Evolutionary conservation across 768 basidiomycete genomes (phyloP), one percentile per base, ranked within the genome.

Genomic region (Leccinum boreale): DNA sequence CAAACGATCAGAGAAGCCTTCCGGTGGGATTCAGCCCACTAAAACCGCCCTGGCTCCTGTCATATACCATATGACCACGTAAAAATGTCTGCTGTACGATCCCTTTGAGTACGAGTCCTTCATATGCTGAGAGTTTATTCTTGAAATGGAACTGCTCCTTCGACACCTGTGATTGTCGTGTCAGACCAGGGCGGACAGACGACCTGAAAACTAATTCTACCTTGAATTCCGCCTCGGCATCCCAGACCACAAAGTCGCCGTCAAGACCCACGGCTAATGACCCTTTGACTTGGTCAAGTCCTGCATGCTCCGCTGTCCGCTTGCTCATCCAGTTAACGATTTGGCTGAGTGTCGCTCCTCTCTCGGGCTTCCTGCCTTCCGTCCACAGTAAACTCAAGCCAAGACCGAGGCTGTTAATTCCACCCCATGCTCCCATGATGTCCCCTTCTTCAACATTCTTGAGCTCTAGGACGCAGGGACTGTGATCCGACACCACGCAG

Each of bases 401-500:
- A 17, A 98, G 78, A 3, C 96, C 96, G 23, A 99, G 80, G 5
- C 91, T 87, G 59, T 89, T 90, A 61, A 99, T 92, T 0, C 96
- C 96, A 44, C 96, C 96, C 96, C 96, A 98, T 0, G 95, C 92
- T 21, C 76, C 72, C 87, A 97, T 90, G 59, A 98, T 79, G 66
- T 94, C 82, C 1, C 94, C 91, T 45, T 82, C 80, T 28, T 87
- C 86, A 35, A 86, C 70, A 59, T 81, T 82, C 77, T 98, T 99
- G 58, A 99, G 76, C 64, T 86, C 85, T 23, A 83, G 75, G 12
- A 90, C 79, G 72, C 95, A 98, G 15, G 95, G 95, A 61, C 92
- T 94, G 69, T 99, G 96, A 74, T 99, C 96, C 53, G 94, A 96
- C 7, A 98, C 94, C 53, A 98, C 86, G 67, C 82, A 94, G 73